phyloP scores from a whole-genome alignment of 2,329 filamentous ascomycete genomes.

The Claviceps purpurea region DNA sequence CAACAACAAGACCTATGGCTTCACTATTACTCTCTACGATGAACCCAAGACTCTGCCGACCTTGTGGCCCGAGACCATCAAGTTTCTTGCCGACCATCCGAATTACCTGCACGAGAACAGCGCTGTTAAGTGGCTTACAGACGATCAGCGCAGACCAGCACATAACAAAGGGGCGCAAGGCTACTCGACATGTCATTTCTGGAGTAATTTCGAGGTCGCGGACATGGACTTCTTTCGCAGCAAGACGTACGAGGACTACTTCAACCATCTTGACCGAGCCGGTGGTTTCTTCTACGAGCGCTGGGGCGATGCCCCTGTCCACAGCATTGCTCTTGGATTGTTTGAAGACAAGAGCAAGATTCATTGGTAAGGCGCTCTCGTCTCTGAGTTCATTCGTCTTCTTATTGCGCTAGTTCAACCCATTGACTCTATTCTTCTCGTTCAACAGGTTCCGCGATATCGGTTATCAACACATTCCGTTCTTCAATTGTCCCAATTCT shows the following conservation, averaged over 20 bases:
- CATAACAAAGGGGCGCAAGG: constrained; percentile 74
- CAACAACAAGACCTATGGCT: constrained; percentile 97
- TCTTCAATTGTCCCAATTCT: constrained; percentile 97
- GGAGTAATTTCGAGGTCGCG: constrained; percentile 96
- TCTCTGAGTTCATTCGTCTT: neutral
- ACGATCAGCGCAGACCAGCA: constrained; percentile 61
- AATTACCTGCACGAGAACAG: constrained; percentile 73
- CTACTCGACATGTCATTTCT: constrained; percentile 98
- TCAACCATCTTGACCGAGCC: constrained; percentile 88
- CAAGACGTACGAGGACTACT: constrained; percentile 86
- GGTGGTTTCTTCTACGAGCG: constrained; percentile 98
- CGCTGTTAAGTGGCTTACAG: constrained; percentile 76
- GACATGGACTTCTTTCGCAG: constrained; percentile 90
- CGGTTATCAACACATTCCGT: constrained; percentile 95
- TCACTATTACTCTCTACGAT: constrained; percentile 96
- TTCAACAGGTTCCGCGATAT: constrained; percentile 86
- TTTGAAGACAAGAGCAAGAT: constrained; percentile 87
- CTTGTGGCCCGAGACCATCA: constrained; percentile 89
- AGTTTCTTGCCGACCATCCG: constrained; percentile 77
- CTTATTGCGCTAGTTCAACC: neutral
- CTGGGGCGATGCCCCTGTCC: constrained; percentile 96
- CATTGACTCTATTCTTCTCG: neutral
- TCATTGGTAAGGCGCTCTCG: constrained; percentile 59
- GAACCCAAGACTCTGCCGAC: constrained; percentile 72
- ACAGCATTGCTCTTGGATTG: constrained; percentile 81